Base-by-base conservation (phyloP, 306 rosid species). In the Comarum palustre region DNA sequence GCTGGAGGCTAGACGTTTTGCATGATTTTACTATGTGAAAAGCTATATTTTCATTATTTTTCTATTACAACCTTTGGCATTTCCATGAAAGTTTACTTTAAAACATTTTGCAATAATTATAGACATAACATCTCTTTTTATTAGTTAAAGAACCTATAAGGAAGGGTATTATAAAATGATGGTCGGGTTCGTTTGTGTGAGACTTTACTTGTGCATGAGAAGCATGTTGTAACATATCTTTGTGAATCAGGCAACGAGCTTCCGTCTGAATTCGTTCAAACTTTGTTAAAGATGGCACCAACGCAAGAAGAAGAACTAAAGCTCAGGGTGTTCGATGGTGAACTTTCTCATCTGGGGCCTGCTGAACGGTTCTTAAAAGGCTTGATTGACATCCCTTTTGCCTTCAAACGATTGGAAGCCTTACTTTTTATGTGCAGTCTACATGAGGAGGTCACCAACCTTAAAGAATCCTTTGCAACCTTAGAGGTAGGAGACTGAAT, bases 361-460 rank as follows among this genome's bases (percentile, higher is more conserved):
- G 99, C 99, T 55, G 99, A 95, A 47, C 90, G 92, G 41, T 95
- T 95, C 84, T 82, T 95, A 19, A 95, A 91, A 83, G 74, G 71
- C 25, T 29, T 95, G 73, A 90, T 90, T 57, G 92, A 86, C 58
- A 86, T 95, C 74, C 99, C 99, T 20, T 92, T 82, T 83, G 83
- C 96, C 68, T 86, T 83, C 71, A 91, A 90, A 83, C 88, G 97
- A 76, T 71, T 95, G 90, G 97, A 95, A 66, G 79, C 90, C 22
- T 73, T 95, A 58, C 92, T 85, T 81, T 90, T 83, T 82, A 95
- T 90, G 92, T 78, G 86, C 78, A 80, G 86, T 73, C 85, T 92
- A 87, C 82, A 82, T 62, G 99, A 95, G 72, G 99, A 95, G 69
- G 82, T 87, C 73, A 48, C 83, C 60, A 9, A 42, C 73, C 74